These are phyloP conservation scores for Epichloe scottii DNA, from an alignment of 2,329 filamentous ascomycete genomes.

Conservation along the genomic window DNA sequence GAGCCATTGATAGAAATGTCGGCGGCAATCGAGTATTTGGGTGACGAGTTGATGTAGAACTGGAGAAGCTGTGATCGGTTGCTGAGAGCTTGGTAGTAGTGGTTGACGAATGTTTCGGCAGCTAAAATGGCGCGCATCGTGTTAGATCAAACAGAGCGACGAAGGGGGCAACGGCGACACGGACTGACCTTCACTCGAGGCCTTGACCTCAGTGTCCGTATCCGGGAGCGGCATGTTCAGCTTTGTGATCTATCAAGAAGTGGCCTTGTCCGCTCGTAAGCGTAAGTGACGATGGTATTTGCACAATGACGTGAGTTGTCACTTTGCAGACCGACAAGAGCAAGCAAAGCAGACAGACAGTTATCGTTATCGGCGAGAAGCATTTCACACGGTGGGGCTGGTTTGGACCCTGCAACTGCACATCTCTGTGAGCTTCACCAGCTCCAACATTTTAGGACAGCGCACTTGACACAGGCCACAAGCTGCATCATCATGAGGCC, in stretches of 20 bases:
- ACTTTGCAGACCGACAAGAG: too few species aligned
- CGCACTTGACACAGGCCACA: neutral
- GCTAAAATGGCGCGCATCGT: conserved; percentile 29
- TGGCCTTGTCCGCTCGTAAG: neutral
- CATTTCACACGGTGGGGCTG: conserved; percentile 1
- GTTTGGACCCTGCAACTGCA: neutral
- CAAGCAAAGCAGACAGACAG: neutral
- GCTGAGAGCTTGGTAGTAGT: conserved; percentile 66
- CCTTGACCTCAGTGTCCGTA: conserved; percentile 30
- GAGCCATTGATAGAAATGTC: conserved; percentile 75
- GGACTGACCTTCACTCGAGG: conserved; percentile 32
- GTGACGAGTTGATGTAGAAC: conserved; percentile 57
- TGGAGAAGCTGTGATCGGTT: conserved; percentile 44
- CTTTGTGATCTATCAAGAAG: neutral
- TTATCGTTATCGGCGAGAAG: neutral
- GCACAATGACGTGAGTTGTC: too few species aligned
- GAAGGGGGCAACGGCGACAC: neutral
- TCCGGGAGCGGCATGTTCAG: conserved; percentile 23
- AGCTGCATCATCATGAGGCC: conserved; percentile 14
- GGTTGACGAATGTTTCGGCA: conserved; percentile 57
- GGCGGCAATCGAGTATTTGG: conserved; percentile 41
- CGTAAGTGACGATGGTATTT: neutral
- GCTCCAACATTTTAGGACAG: neutral
- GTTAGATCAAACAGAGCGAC: neutral
- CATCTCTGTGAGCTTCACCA: neutral